Base-by-base conservation (phyloP, 371 early-diverging fungal genomes). In the Mucor circinelloides region DNA sequence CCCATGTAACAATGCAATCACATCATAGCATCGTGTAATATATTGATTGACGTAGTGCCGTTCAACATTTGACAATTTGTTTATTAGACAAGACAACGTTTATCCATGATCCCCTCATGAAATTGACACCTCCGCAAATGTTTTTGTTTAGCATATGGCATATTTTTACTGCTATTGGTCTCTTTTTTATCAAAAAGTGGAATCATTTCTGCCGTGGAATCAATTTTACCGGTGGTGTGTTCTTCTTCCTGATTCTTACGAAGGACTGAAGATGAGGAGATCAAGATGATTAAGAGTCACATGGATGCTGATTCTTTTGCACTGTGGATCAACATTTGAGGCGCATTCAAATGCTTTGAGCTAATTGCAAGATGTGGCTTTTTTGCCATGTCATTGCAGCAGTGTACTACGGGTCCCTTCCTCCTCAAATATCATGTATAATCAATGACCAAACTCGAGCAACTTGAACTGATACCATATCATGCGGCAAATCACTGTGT, bases 401-500 rank as follows among this genome's bases (percentile, higher is more conserved):
- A 46, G 21, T 21, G 21, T 46, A 21, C 21, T n/a, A 46, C 21
- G 8, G 6, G 19, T 19, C 23, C 21, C 21, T 46, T 46, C 19
- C 40, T 9, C 9, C 17, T 40, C 17, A 1, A 4, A 13, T 15
- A 40, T 40, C 46, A 21, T 46, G 46, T 46, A 46, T 46, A 46
- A 46, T 46, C 21, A 21, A 46, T 46, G 46, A 46, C 46, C 46
- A 46, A 46, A n/a, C 8, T 21, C 0, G 3, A 9, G 10, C 21
- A 21, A 10, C 9, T 54, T 54, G 21, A 54, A 28, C 38, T 63
- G 63, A 52, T 63, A 63, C 63, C 63, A 34, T 58, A 65, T 65
- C 65, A 65, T 65, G 58, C 48, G 32, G n/a, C 21, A 56, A 28
- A 58, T 46, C 56, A 56, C 65, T 56, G 57, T 65, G 46, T 57